phyloP scores from a whole-genome alignment of 495 filamentous ascomycete genomes.

The Mytilinidion resinicola region DNA sequence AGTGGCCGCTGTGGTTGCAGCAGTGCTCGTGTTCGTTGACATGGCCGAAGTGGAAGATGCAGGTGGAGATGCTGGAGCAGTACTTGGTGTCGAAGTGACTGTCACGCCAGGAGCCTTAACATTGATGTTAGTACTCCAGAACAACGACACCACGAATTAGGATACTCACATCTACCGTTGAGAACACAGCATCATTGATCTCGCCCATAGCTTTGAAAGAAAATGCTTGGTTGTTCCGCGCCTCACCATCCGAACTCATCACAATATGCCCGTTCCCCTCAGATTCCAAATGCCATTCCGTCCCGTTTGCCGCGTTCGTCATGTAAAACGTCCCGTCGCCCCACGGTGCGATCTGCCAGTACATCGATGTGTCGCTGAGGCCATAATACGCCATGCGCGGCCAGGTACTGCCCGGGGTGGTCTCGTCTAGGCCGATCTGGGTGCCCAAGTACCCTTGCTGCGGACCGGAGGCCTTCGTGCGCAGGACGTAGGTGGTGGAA shows the following conservation, averaged over 20 bases:
- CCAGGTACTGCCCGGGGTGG: conserved; percentile 6
- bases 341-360: conserved; percentile 16
- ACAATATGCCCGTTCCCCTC: conserved; percentile 1
- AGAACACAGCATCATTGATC: conserved; percentile 13
- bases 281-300: conserved; percentile 12
- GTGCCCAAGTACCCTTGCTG: conserved; percentile 8
- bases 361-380: conserved; percentile 10
- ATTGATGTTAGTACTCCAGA: too few relatives aligned
- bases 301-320: conserved; percentile 13
- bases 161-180: conserved; percentile 1
- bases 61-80: too few relatives aligned
- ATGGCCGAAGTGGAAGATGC: too few relatives aligned
- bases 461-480: conserved; percentile 7
- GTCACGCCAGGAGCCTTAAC: too few relatives aligned
- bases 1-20: too few relatives aligned
- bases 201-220: neutral
- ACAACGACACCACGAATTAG: neutral
- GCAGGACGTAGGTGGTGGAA: conserved; percentile 12
- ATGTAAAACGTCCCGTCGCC: conserved; percentile 20
- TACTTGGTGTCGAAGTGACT: too few relatives aligned
- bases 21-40: too few relatives aligned
- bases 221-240: conserved; percentile 6
- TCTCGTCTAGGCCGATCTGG: neutral
- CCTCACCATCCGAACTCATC: conserved; percentile 12
- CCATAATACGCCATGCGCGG: conserved; percentile 1